Evolutionary conservation across 805 yeast species (phyloP), one percentile per base, ranked within the genome.

Genomic region (Lipomyces anomalus): DNA sequence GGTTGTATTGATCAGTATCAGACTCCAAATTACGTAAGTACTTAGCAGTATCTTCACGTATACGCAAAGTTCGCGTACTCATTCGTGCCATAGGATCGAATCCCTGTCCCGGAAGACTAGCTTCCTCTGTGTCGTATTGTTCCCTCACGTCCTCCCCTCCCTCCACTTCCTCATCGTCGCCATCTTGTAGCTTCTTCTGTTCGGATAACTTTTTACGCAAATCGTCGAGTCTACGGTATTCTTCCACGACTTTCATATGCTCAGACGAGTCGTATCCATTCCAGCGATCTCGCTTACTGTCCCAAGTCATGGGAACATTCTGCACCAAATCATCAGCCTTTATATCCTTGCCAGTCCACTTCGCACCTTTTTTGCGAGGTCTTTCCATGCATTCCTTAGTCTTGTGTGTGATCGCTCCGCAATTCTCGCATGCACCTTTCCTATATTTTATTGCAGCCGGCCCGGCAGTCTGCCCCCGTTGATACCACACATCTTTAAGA

Each of bases 251-350:
- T 9, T 70, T 65, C 39, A 71, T 74, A 67, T 83, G 84, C 43
- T 82, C 86, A 7, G 69, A 67, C 1, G 76, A 71, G 38, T 82
- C 79, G 59, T 78, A 84, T 0, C 95, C 95, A 58, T 75, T 82
- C 95, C 92, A 85, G 47, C 86, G 69, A 63, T 85, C 95, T 47
- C 88, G 66, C 52, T 80, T 82, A 7, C 80, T 74, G 57, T 84
- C 94, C 73, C 79, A 85, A 38, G 72, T 74, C 22, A 58, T 52
- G 11, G 51, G 58, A 9, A 57, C 55, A 4, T 53, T 52, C 30
- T 58, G 56, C 3, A 60, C 45, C 9, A 50, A 44, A 3, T 60
- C 65, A 9, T 59, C 63, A 1, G 60, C 59, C 34, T 51, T 47
- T 16, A 62, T 48, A 59, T 59, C 55, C 56, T 60, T 40, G 32